phyloP scores from a whole-genome alignment of 163 green algal genomes.

The Coccomyxa subellipsoidea region DNA sequence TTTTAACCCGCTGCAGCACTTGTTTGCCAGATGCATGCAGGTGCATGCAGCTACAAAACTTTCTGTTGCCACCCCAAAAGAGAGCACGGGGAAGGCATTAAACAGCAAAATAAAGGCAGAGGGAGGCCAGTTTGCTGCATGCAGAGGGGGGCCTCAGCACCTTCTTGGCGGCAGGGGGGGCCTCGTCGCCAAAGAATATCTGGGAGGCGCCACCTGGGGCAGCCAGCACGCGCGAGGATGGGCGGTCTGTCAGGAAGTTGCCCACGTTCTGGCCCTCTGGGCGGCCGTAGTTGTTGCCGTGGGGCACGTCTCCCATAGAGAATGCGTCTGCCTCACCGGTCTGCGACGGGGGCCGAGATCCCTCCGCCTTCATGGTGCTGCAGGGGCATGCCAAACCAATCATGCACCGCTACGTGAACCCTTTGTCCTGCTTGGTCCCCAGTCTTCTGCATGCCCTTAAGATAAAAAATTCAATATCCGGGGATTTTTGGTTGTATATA shows the following conservation, averaged over 20 bases:
- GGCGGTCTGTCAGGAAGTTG: constrained; percentile 81
- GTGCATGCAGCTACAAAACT: too few species aligned
- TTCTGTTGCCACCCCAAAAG: too few species aligned
- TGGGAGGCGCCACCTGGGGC: constrained; percentile 56
- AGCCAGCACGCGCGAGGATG: constrained; percentile 65
- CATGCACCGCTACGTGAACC: not conserved
- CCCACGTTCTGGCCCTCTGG: constrained; percentile 68
- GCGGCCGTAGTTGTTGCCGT: constrained; percentile 53
- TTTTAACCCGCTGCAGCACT: too few species aligned
- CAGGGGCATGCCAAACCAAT: not conserved
- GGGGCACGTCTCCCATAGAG: not conserved
- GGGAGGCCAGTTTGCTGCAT: too few species aligned
- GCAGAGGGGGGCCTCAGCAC: too few species aligned
- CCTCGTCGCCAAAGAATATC: constrained; percentile 33
- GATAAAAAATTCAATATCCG: not conserved
- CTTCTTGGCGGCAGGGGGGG: not conserved
- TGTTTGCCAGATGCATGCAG: too few species aligned
- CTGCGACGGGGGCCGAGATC: not conserved
- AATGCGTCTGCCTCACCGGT: not conserved
- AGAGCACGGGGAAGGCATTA: too few species aligned
- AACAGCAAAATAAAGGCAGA: too few species aligned
- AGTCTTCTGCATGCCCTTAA: not conserved
- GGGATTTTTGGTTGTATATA: not conserved
- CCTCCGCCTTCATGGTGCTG: not conserved
- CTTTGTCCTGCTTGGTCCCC: too few species aligned